Evolutionary conservation across 306 rosid genomes (phyloP).

Genomic region (Sicyos baderoa): DNA sequence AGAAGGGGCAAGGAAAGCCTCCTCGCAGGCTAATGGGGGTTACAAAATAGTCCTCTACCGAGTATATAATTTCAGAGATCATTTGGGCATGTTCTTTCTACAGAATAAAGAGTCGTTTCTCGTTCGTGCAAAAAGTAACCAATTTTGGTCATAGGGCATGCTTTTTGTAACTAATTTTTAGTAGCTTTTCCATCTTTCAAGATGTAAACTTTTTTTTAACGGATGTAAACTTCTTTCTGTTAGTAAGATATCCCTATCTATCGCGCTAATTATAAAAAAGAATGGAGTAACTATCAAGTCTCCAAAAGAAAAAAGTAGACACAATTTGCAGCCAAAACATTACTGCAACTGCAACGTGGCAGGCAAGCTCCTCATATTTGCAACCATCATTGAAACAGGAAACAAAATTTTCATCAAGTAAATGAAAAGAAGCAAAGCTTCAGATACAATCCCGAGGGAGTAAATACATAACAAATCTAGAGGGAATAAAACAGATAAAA

Average conservation of each 20-base stretch:
- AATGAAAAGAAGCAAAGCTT: too few relatives aligned
- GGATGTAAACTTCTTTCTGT: too few relatives aligned
- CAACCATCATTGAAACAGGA: constrained; percentile 13
- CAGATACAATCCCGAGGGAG: too few relatives aligned
- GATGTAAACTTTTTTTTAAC: too few relatives aligned
- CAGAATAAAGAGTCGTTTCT: neutral
- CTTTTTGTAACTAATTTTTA: too few relatives aligned
- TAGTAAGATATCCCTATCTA: too few relatives aligned
- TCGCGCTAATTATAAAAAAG: too few relatives aligned
- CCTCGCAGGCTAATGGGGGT: neutral
- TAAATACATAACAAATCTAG: too few relatives aligned
- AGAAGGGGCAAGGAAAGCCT: neutral
- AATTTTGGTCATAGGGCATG: neutral
- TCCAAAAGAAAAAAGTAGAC: neutral
- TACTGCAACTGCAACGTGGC: neutral
- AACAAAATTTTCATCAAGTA: too few relatives aligned
- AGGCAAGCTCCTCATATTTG: neutral
- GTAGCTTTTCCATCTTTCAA: too few relatives aligned
- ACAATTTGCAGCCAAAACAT: neutral
- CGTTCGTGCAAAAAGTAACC: neutral
- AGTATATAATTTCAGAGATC: neutral
- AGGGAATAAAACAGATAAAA: too few relatives aligned
- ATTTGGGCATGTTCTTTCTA: neutral
- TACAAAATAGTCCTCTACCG: neutral
- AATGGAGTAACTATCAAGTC: too few relatives aligned